Base-by-base conservation (phyloP, 148 eudicot species). In the Nyssa sinensis region DNA sequence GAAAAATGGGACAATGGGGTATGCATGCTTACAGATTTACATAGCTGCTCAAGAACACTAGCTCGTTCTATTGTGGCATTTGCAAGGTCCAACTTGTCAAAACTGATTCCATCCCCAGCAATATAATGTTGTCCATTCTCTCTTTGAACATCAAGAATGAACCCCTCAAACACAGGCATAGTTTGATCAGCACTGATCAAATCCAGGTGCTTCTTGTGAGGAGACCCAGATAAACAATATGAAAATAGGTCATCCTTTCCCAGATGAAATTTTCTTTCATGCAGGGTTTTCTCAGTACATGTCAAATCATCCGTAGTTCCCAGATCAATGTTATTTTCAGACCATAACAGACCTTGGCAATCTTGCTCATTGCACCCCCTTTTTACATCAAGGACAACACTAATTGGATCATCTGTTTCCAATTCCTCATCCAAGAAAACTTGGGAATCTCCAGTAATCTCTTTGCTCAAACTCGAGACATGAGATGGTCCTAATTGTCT, bases 141-240 rank as follows among this genome's bases (percentile, higher is more conserved):
- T 41, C 80, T 53, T 33, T 78, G 77, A 10, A 74, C 70, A 67
- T 77, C 82, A 41, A 90, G 68, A 39, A 82, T 44, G 77, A 90
- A 90, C 19, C 88, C 82, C 79, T 91, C 94, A 51, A 86, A 83
- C 63, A 86, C 97, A 2, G 97, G 91, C 78, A 68, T 77, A 70
- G 72, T 75, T 73, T 86, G 83, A 82, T 87, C 89, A 31, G 81
- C 75, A 72, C 76, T 82, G 77, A 60, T 68, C 16, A 80, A 59
- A 74, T 75, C 73, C 83, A 77, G 72, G 70, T 74, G 74, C 73
- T 81, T 79, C 73, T 79, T 77, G 33, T 74, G 66, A 55, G 85
- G 84, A 62, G 88, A 87, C 55, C 35, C 83, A 70, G 77, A 74
- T 47, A 87, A 77, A 53, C 32, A 69, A 62, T 73, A 70, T 44